Evolutionary conservation across 208 protist species (phyloP).

Genomic region (Vickermania ingenoplastis): DNA sequence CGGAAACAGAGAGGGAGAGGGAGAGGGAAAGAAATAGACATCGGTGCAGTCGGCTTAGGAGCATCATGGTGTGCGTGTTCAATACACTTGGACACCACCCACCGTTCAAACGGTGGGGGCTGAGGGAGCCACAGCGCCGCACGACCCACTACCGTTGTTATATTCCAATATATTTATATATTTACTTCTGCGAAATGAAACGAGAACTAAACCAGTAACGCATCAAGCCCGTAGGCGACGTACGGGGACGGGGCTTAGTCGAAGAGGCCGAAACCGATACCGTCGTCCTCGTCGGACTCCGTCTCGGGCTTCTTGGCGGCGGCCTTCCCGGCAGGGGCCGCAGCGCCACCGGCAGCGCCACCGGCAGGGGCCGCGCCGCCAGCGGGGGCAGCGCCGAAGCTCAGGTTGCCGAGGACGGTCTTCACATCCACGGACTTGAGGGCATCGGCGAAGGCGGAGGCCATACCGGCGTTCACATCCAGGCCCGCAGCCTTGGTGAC

Average conservation of each 20-base stretch:
- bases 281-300: constrained; percentile 78
- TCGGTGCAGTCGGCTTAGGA: not conserved
- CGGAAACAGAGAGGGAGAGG: constrained; percentile 4
- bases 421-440: constrained; percentile 45
- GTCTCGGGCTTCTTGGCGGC: constrained; percentile 28
- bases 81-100: no score
- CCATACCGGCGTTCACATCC: constrained; percentile 66
- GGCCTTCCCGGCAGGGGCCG: constrained; percentile 30
- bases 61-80: no score
- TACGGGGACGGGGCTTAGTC: no score
- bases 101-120: no score
- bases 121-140: no score
- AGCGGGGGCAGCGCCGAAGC: constrained; percentile 38
- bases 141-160: no score
- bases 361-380: constrained; percentile 28
- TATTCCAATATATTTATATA: no score
- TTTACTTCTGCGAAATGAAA: no score
- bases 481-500: constrained; percentile 75
- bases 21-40: constrained; percentile 4
- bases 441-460: constrained; percentile 49
- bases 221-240: no score
- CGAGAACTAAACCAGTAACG: no score
- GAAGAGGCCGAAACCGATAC: constrained; percentile 85
- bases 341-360: constrained; percentile 24
- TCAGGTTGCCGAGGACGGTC: constrained; percentile 60